phyloP scores from a whole-genome alignment of 108 stramenopile genomes.

The Cylindrotheca closterium region DNA sequence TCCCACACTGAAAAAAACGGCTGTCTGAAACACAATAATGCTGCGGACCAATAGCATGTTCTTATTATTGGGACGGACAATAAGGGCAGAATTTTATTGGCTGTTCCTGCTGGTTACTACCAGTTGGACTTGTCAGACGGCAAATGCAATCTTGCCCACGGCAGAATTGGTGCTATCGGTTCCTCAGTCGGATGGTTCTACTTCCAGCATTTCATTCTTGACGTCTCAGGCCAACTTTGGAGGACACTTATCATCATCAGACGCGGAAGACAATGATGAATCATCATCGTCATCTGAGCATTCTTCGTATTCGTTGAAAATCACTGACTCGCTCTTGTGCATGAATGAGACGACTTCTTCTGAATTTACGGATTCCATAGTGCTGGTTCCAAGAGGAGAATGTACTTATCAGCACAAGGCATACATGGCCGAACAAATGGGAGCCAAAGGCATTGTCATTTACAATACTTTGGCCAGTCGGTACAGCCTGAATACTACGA shows the following conservation, averaged over 20 bases:
- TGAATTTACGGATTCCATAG: slow-evolving; percentile 20
- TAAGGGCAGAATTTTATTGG: no score
- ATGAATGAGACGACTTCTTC: slow-evolving; percentile 17
- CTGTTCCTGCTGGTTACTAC: no score
- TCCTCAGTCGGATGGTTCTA: no score
- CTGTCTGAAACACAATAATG: no score
- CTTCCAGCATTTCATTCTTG: no score
- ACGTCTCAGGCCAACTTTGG: slow-evolving; percentile 82
- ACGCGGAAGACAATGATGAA: slow-evolving; percentile 22
- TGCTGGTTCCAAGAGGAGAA: slow-evolving; percentile 66
- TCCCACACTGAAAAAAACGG: no score
- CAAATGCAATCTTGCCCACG: no score
- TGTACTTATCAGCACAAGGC: slow-evolving; percentile 79
- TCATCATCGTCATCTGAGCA: neutral
- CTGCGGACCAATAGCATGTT: no score
- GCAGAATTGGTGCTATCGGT: no score
- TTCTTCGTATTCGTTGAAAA: neutral
- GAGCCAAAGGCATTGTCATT: slow-evolving; percentile 59
- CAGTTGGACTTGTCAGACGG: no score
- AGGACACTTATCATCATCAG: slow-evolving; percentile 9
- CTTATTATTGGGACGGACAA: no score
- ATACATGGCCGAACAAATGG: slow-evolving; percentile 54
- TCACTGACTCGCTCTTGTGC: slow-evolving; percentile 44
- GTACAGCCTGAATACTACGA: slow-evolving; percentile 38
- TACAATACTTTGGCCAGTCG: slow-evolving; percentile 61